Evolutionary conservation across 108 stramenopile species (phyloP).

Genomic region (Pseudonitzschia multistriata): DNA sequence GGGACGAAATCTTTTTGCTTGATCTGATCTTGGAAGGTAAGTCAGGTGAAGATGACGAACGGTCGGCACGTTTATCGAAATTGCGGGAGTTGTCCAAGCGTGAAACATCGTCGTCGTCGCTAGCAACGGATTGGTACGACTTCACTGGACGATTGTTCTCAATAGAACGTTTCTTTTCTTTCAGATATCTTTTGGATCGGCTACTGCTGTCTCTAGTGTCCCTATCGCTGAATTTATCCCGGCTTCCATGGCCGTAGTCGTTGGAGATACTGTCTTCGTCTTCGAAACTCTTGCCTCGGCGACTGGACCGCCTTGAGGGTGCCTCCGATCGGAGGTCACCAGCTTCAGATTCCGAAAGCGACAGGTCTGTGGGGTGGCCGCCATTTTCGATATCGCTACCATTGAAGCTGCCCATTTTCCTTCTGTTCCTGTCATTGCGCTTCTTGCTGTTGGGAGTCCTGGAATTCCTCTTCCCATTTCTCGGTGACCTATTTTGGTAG

Average conservation of each 20-base stretch:
- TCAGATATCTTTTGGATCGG: neutral
- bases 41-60: neutral
- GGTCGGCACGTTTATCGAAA: neutral
- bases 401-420: neutral
- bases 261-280: neutral
- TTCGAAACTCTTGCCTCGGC: neutral
- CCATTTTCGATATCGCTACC: neutral
- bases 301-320: no score
- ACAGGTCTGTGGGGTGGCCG: neutral
- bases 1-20: constrained; percentile 4
- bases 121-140: neutral
- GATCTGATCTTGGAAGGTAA: neutral
- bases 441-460: neutral
- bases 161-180: neutral
- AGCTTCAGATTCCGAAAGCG: neutral
- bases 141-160: neutral
- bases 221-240: no score
- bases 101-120: neutral
- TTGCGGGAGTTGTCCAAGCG: neutral
- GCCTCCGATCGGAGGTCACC: neutral
- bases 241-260: neutral
- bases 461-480: neutral
- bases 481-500: neutral
- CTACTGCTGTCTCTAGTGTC: neutral
- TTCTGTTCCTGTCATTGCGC: neutral